A percentile compares a stretch with the other conserved stretches of the same genome.
phyloP scores from a whole-genome alignment of 305 asterid species.

The Fraxinus ornus region DNA sequence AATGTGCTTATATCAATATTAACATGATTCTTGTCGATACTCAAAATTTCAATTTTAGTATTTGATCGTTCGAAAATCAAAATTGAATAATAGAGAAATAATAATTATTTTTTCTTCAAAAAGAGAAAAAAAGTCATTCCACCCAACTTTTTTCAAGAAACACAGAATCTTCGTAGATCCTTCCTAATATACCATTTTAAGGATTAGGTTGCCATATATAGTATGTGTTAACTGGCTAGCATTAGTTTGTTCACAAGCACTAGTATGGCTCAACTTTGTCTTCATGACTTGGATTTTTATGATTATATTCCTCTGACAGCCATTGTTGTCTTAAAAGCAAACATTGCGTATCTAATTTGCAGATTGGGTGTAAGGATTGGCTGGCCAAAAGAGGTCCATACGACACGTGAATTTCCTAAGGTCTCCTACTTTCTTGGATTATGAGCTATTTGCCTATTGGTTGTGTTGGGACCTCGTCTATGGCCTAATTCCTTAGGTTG shows the following conservation, averaged over 20 bases:
- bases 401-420: slow-evolving; percentile 49
- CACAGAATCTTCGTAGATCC: slow-evolving; percentile 29
- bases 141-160: slow-evolving; percentile 27
- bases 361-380: slow-evolving; percentile 63
- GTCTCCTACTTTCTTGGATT: slow-evolving; percentile 14
- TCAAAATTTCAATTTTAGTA: not conserved
- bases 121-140: not conserved
- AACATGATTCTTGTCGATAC: not conserved
- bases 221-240: slow-evolving; percentile 28
- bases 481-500: not conserved
- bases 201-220: slow-evolving; percentile 52
- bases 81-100: not conserved
- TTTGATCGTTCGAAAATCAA: not conserved
- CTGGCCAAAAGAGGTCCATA: slow-evolving; percentile 46
- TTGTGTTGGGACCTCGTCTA: slow-evolving; percentile 43
- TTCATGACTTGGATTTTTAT: slow-evolving; percentile 23
- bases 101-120: not conserved
- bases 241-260: slow-evolving; percentile 8
- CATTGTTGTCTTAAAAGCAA: slow-evolving; percentile 34
- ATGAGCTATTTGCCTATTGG: slow-evolving; percentile 22
- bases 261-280: slow-evolving; percentile 8
- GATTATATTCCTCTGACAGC: slow-evolving; percentile 25
- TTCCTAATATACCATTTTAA: slow-evolving; percentile 42
- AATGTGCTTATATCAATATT: not conserved
- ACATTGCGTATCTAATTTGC: slow-evolving; percentile 47